Evolutionary conservation across 2,329 filamentous ascomycete species (phyloP), one percentile per base, ranked within the genome.

Genomic region (Aspergillus ustus): DNA sequence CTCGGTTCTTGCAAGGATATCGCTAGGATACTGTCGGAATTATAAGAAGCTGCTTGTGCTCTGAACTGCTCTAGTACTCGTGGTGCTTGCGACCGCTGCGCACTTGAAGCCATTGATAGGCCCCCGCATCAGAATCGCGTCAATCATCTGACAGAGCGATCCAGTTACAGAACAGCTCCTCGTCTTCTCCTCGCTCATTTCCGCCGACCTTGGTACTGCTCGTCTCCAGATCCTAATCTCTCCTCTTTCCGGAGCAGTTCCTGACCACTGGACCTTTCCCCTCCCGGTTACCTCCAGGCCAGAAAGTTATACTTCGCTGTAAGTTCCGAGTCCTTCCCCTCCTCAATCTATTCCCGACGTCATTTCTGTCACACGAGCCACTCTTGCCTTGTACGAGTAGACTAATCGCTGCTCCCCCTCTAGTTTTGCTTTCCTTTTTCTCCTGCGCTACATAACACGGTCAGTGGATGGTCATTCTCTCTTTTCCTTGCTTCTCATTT

Each of bases 191-290:
- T 40, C 60, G 46, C 55, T 31, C 50, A 54, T 31, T 55, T 29
- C 20, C 55, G 56, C 45, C 54, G 56, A 57, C 46, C 58, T 57
- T 25, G 44, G 50, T 52, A 25, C 55, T 37, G 40, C 58, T 56
- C 52, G 60, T 25, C 63, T 62, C 34, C 54, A 59, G 49, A 56
- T 67, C 61, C 60, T 66, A 57, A 53, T 63, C 63, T 48, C 55
- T 43, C 51, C 45, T 48, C 25, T 31, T 50, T 28, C 48, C 52
- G 17, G 37, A 15, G 25, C 55, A 51, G 55, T 60, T 34, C 46
- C 58, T 60, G 53, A 48, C 43, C 31, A 43, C 40, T 28, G 11
- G 51, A 55, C 50, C 8, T 45, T 34, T 54, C 28, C 34, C 22
- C 28, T 52, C 25, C 55, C 55, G 46, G 46, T 19, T 52, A 25